phyloP scores from a whole-genome alignment of 139 green algal genomes.

The Closterium sp. region DNA sequence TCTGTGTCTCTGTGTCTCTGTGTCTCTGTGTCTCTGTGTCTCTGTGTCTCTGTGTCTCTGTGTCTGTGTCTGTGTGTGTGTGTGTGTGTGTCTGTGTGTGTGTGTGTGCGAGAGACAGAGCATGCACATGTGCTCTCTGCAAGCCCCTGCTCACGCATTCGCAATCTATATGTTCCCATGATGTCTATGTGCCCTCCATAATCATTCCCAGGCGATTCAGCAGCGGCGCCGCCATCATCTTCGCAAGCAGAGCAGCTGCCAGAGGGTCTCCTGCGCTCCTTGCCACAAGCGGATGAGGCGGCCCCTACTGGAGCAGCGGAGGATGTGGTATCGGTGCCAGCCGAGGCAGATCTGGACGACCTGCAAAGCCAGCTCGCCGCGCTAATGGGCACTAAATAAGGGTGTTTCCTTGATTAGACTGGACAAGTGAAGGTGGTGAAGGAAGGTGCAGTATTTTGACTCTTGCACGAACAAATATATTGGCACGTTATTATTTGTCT shows the following conservation, averaged over 20 bases:
- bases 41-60: background rate
- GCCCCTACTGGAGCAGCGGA: background rate
- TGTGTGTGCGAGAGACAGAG: too few relatives aligned
- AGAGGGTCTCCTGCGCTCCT: background rate
- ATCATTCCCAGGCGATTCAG: background rate
- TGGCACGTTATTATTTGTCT: background rate
- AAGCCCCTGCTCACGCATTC: background rate
- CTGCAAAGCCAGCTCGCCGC: slow-evolving; percentile 9
- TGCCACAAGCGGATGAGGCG: background rate
- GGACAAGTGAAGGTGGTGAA: background rate
- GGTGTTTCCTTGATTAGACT: background rate
- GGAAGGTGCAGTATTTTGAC: background rate
- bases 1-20: background rate
- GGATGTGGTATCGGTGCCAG: background rate
- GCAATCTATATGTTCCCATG: background rate
- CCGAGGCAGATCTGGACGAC: background rate
- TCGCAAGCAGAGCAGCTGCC: background rate
- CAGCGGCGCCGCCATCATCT: background rate
- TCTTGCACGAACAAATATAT: background rate
- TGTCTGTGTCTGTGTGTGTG: too few relatives aligned
- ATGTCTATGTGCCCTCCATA: too few relatives aligned
- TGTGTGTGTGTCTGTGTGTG: background rate
- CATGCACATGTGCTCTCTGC: background rate
- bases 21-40: background rate
- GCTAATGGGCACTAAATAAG: slow-evolving; percentile 1